Conservation (phyloP, 352 stramenopile genomes). For the Globisporangium nagaii region DNA sequence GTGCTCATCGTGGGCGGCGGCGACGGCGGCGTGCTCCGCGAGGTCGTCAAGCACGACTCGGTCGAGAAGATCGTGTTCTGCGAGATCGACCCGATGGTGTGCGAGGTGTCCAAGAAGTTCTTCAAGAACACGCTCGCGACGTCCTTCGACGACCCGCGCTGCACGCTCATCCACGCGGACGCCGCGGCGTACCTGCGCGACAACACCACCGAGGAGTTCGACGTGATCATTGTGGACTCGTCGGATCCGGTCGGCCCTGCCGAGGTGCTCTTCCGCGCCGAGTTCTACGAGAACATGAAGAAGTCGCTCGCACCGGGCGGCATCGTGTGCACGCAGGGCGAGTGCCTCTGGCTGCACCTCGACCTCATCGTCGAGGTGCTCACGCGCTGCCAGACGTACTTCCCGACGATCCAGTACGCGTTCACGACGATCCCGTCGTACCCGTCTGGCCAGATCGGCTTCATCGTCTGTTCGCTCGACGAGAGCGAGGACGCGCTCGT, state of each 20-base stretch:
- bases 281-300: constrained; percentile 95
- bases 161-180: constrained; percentile 92
- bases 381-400: constrained; percentile 84
- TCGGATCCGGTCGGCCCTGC: constrained; percentile 94
- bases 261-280: constrained; percentile 92
- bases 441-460: constrained; percentile 98
- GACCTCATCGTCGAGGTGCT: constrained; percentile 96
- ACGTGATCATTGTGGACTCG: constrained; percentile 97
- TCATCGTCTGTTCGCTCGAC: constrained; percentile 90
- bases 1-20: constrained; percentile 98
- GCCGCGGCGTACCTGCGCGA: constrained; percentile 86
- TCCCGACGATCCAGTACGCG: constrained; percentile 96
- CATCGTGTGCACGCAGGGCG: constrained; percentile 91
- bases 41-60: constrained; percentile 91
- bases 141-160: constrained; percentile 94
- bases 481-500: constrained; percentile 44
- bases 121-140: constrained; percentile 87
- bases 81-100: constrained; percentile 99
- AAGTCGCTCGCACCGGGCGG: constrained; percentile 81
- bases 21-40: constrained; percentile 96
- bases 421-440: constrained; percentile 99
- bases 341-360: constrained; percentile 98
- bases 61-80: constrained; percentile 98
- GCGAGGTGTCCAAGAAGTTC: constrained; percentile 93
- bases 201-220: constrained; percentile 85